These are phyloP conservation scores for Alisma plantagoaquatica DNA, from an alignment of 106 monocot species.

Conservation along the genomic window DNA sequence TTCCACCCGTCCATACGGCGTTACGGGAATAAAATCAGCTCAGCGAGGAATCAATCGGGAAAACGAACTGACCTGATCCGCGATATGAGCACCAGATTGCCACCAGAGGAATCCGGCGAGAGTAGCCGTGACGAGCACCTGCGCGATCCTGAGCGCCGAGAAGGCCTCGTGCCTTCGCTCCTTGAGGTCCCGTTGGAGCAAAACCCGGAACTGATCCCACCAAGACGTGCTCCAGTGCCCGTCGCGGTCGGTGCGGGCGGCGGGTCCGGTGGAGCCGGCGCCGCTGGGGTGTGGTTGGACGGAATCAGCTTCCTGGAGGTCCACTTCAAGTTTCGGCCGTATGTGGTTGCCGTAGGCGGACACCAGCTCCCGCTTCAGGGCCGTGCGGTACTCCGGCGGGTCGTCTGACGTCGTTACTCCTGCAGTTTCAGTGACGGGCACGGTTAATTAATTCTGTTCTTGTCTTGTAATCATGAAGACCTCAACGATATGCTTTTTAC, in stretches of 20 bases:
- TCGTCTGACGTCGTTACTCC: conserved; percentile 26
- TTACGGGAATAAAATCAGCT: too few relatives aligned
- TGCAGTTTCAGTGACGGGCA: not conserved
- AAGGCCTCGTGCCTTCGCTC: conserved; percentile 58
- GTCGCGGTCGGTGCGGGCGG: too few relatives aligned
- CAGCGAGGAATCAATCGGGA: too few relatives aligned
- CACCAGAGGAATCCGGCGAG: conserved; percentile 51
- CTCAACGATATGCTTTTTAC: too few relatives aligned
- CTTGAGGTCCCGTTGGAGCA: conserved; percentile 44
- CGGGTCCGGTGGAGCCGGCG: too few relatives aligned
- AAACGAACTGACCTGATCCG: conserved; percentile 63
- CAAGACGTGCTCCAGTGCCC: conserved; percentile 45
- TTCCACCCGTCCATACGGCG: too few relatives aligned
- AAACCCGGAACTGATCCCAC: conserved; percentile 46
- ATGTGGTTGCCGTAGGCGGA: conserved; percentile 12
- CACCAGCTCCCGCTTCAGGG: conserved; percentile 19
- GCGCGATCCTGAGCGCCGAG: conserved; percentile 31
- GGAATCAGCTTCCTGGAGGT: not conserved
- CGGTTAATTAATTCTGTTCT: too few relatives aligned
- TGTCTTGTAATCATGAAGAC: too few relatives aligned
- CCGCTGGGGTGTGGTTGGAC: not conserved
- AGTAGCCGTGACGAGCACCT: conserved; percentile 23
- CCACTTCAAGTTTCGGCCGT: not conserved
- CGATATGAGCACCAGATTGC: conserved; percentile 19
- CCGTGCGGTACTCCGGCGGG: conserved; percentile 1